Conservation (phyloP, 306 rosid genomes). For the Casuarina equisetifolia region DNA sequence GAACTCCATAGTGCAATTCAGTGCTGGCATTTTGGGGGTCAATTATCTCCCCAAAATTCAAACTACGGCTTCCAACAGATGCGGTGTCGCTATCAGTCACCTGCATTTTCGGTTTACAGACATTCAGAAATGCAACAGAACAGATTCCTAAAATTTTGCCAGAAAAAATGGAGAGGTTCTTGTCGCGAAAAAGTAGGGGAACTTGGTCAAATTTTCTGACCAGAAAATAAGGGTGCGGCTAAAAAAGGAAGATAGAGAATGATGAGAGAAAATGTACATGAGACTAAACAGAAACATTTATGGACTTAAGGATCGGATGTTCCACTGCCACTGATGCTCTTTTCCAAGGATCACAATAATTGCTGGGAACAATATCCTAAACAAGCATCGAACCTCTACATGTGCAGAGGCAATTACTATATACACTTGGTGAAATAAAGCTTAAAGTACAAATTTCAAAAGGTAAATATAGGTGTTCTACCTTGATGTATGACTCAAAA, state of each 20-base stretch:
- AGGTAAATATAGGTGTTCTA: background rate
- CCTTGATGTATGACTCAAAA: background rate
- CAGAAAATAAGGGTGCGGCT: background rate
- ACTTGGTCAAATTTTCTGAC: background rate
- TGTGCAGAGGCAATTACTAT: background rate
- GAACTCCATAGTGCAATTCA: slow-evolving; percentile 56
- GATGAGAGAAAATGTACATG: too few species aligned
- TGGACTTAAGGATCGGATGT: too few species aligned
- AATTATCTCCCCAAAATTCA: slow-evolving; percentile 48
- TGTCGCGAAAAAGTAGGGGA: background rate
- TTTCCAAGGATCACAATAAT: background rate
- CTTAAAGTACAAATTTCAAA: background rate
- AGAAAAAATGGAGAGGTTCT: background rate
- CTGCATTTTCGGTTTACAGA: slow-evolving; percentile 45
- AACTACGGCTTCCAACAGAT: slow-evolving; percentile 30
- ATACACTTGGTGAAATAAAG: background rate
- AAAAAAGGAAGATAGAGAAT: too few species aligned
- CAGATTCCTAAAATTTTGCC: slow-evolving; percentile 5
- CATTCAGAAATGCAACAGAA: slow-evolving; percentile 26
- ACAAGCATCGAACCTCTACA: background rate
- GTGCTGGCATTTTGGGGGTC: slow-evolving; percentile 43
- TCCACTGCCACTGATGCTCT: too few species aligned
- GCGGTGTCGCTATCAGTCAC: slow-evolving; percentile 30
- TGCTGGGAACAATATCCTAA: background rate
- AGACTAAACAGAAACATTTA: too few species aligned